Percentiles rank a stretch among this genome's conserved stretches.
These are phyloP conservation scores for Suillus spraguei DNA, from an alignment of 768 basidiomycete species.

Conservation along the genomic window DNA sequence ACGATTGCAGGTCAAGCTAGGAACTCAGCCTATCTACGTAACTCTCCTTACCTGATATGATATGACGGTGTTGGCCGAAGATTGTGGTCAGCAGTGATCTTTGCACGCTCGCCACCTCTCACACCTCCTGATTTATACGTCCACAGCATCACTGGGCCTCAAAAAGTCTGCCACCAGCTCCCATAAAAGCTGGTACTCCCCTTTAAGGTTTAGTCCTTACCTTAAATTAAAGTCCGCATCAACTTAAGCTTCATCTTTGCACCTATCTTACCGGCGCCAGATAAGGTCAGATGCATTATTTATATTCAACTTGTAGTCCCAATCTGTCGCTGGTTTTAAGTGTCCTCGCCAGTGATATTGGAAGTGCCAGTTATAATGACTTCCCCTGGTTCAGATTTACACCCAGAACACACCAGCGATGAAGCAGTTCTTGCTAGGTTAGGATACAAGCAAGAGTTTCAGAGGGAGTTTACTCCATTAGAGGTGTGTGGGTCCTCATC, in stretches of 20 bases:
- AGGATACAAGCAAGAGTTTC: no score
- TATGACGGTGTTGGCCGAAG: background rate
- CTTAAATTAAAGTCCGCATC: background rate
- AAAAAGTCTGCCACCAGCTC: background rate
- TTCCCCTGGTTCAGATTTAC: no score
- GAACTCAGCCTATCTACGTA: background rate
- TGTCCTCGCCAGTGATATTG: background rate
- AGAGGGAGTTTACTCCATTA: no score
- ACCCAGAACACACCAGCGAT: no score
- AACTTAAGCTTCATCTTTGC: background rate
- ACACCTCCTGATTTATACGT: background rate
- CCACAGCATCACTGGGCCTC: background rate
- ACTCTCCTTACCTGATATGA: no score
- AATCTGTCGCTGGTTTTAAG: background rate
- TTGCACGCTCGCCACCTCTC: background rate
- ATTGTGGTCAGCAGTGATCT: background rate
- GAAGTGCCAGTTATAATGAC: no score
- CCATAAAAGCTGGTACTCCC: background rate
- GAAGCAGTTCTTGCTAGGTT: no score
- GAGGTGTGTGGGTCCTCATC: no score
- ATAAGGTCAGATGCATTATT: background rate
- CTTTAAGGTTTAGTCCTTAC: no score
- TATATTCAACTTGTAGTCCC: slow-evolving; percentile 13
- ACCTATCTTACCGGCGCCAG: background rate
- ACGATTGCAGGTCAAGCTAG: background rate